Conservation (phyloP, 441 rosid species). For the Populus trichocarpa region DNA sequence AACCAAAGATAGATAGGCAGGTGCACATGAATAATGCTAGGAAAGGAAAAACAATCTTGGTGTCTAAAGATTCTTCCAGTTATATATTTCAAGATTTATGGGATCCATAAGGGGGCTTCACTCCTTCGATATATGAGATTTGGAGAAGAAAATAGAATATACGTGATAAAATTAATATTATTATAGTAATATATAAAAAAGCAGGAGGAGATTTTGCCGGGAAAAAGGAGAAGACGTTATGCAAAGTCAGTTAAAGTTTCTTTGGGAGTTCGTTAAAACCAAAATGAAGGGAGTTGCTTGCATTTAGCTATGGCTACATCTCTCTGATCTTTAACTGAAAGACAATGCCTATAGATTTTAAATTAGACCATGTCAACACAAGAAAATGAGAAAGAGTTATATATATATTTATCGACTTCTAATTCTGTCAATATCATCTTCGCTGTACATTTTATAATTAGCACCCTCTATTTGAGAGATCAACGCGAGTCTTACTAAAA, state of each 20-base stretch:
- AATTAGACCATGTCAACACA: background rate
- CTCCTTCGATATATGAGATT: no score
- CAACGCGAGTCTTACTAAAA: background rate
- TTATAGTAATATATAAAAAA: background rate
- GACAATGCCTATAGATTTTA: background rate
- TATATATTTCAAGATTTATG: no score
- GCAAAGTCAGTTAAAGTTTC: conserved; percentile 7
- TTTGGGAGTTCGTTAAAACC: background rate
- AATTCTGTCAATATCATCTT: background rate
- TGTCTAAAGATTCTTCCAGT: no score
- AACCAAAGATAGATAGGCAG: no score
- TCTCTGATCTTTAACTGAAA: background rate
- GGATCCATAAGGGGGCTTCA: no score
- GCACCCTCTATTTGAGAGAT: background rate
- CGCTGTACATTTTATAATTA: background rate
- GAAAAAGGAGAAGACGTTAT: background rate
- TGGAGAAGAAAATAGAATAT: no score
- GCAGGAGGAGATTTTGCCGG: background rate
- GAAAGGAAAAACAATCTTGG: no score
- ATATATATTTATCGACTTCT: background rate
- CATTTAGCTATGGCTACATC: conserved; percentile 22
- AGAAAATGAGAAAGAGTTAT: background rate
- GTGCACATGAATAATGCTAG: no score
- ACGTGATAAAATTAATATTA: no score
- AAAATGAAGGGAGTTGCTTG: conserved; percentile 35